phyloP scores from a whole-genome alignment of 257 asterid species.

The Plectranthus barbatus region DNA sequence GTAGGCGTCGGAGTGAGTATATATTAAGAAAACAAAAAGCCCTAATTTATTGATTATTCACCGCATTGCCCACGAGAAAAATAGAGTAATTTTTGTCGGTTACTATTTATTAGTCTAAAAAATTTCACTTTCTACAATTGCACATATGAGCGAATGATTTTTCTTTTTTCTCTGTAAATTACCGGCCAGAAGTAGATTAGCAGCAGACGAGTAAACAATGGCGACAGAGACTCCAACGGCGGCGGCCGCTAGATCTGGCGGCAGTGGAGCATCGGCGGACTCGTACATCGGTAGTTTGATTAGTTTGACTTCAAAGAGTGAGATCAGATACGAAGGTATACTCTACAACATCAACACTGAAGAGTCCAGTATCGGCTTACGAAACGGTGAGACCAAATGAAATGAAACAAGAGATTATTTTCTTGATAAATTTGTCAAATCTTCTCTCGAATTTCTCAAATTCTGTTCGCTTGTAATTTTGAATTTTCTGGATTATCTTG shows the following conservation, averaged over 20 bases:
- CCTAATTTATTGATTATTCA: too few relatives aligned
- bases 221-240: conserved; percentile 64
- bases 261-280: conserved; percentile 65
- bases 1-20: too few relatives aligned
- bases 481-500: too few relatives aligned
- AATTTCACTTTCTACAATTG: conserved; percentile 1
- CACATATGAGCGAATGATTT: not conserved
- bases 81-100: not conserved
- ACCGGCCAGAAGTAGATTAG: not conserved
- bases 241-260: conserved; percentile 49
- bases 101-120: not conserved
- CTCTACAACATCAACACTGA: conserved; percentile 84
- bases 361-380: conserved; percentile 91
- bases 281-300: conserved; percentile 88
- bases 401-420: too few relatives aligned
- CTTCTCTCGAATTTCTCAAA: too few relatives aligned
- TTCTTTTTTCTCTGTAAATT: not conserved
- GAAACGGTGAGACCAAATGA: conserved; percentile 55
- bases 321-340: conserved; percentile 93
- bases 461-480: too few relatives aligned
- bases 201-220: conserved; percentile 18
- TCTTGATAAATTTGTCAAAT: too few relatives aligned
- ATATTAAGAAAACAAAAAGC: too few relatives aligned
- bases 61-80: not conserved
- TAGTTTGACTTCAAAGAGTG: conserved; percentile 92